Base-by-base conservation (phyloP, 352 stramenopile species). In the Pythium volutum region DNA sequence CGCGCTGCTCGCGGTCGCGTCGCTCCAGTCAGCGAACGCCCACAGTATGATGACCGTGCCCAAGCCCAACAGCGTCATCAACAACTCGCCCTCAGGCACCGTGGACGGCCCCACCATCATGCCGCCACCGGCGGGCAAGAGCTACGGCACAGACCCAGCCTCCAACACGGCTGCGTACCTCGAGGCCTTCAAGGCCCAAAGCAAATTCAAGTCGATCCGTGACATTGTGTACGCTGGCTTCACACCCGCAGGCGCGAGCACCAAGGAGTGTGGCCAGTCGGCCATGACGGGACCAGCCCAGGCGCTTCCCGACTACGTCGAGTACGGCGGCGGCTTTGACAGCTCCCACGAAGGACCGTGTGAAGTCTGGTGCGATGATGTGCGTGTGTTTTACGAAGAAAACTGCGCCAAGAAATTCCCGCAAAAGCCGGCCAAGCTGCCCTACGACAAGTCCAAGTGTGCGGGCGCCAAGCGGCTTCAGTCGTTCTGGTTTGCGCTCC, bases 401-500 rank as follows among this genome's bases (percentile, higher is more conserved):
- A 46, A 58, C 22, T 65, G 58, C 49, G 38, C 58, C 58, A 54
- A 53, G 39, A 58, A 59, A 29, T 65, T 52, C 48, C 29, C 29
- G 20, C 20, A n/a, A 3, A 36, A 25, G 9, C 49, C 58, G 4
- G 59, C 51, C 31, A 52, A 48, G 20, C 22, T 66, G 12, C 53
- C 60, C 12, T 68, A 59, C 59, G 42, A 66, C 14, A 59, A 59
- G 41, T 29, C 56, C 58, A 69, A 67, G 63, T 77, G 70, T 41
- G 54, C 41, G 11, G 70, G 70, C 25, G 43, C 47, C 7, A 72
- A 68, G 26, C 46, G 66, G 58, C 58, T 74, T 20, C 47, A 45
- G 25, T 54, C 46, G 12, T 56, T 62, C 49, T 77, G 70, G 70
- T 34, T 74, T 15, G 70, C 70, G 23, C 48, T 76, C 56, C 70